Percentiles rank a stretch among this genome's conserved stretches.
Evolutionary conservation across 1,139 yeast genomes (phyloP).

Genomic region (Candida tunisiensis): DNA sequence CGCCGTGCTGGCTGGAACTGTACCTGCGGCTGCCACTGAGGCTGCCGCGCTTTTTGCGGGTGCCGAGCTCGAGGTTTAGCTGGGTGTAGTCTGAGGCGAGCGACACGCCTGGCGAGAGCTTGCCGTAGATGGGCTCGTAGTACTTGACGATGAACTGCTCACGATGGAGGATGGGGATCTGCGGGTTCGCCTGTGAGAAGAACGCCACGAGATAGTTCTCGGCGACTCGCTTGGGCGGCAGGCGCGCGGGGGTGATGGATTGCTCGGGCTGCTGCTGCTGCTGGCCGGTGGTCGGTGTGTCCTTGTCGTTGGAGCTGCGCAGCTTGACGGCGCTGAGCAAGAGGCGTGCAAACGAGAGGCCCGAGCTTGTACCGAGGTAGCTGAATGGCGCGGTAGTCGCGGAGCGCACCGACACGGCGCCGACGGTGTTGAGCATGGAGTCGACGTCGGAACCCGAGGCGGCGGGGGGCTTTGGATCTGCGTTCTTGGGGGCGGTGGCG

Average conservation of each 20-base stretch:
- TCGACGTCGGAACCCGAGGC: too few species aligned
- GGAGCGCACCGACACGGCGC: constrained; percentile 8
- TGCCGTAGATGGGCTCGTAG: constrained; percentile 69
- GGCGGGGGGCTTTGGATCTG: too few species aligned
- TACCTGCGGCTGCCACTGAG: too few species aligned
- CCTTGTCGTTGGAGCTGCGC: not conserved
- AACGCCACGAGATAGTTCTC: constrained; percentile 46
- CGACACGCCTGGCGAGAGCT: constrained; percentile 33
- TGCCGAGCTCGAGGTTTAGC: constrained; percentile 22
- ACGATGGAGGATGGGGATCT: constrained; percentile 66
- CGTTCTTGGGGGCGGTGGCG: too few species aligned
- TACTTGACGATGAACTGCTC: constrained; percentile 50
- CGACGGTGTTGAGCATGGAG: too few species aligned
- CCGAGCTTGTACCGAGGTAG: constrained; percentile 37
- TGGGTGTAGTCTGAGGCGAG: constrained; percentile 47
- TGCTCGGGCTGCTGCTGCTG: constrained; percentile 3
- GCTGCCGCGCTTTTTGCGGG: too few species aligned
- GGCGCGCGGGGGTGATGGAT: constrained; percentile 3
- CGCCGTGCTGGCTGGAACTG: too few species aligned
- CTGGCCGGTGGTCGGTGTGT: constrained; percentile 4
- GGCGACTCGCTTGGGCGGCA: constrained; percentile 64
- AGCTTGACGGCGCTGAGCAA: constrained; percentile 57
- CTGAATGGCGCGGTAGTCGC: constrained; percentile 16
- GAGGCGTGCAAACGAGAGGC: constrained; percentile 56
- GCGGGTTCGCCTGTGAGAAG: constrained; percentile 70